These are phyloP conservation scores for Coelomomyces lativittatus DNA, from an alignment of 371 early-diverging fungal genomes.

Conservation along the genomic window DNA sequence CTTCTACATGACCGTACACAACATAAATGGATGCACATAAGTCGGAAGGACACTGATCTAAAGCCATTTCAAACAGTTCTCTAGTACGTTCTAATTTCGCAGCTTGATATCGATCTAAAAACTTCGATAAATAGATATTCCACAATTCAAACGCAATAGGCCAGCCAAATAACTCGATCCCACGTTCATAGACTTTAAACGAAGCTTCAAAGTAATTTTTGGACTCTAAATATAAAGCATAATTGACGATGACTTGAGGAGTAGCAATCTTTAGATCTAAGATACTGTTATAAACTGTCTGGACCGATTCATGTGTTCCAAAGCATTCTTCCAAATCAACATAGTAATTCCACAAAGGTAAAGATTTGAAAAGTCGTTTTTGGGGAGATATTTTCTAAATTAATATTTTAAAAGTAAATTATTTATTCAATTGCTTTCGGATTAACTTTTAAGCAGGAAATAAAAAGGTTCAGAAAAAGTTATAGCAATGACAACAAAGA, in stretches of 20 bases:
- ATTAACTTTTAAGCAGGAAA: no score
- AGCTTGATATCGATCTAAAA: slow-evolving; percentile 62
- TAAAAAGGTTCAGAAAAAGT: no score
- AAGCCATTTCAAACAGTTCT: slow-evolving; percentile 86
- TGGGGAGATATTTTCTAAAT: slow-evolving; percentile 36
- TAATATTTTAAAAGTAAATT: no score
- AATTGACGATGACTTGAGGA: slow-evolving; percentile 84
- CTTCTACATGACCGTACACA: slow-evolving; percentile 85
- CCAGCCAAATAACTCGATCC: slow-evolving; percentile 82
- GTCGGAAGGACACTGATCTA: slow-evolving; percentile 68
- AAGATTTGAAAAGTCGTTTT: slow-evolving; percentile 67
- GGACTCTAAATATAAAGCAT: slow-evolving; percentile 74
- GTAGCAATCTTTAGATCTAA: slow-evolving; percentile 84
- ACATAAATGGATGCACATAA: slow-evolving; percentile 69
- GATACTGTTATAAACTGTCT: slow-evolving; percentile 74
- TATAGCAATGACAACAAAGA: no score
- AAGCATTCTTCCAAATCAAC: slow-evolving; percentile 84
- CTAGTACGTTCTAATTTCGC: slow-evolving; percentile 74
- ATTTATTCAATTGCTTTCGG: no score
- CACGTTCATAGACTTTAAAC: slow-evolving; percentile 85
- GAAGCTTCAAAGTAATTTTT: slow-evolving; percentile 79
- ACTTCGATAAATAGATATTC: slow-evolving; percentile 80
- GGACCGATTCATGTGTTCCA: slow-evolving; percentile 65
- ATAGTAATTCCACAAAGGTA: slow-evolving; percentile 79
- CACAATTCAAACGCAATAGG: slow-evolving; percentile 93